A percentile compares a stretch with the other conserved stretches of the same genome.
These are phyloP conservation scores for Talaromyces borbonicus DNA, from an alignment of 495 filamentous ascomycete species.

Conservation along the genomic window DNA sequence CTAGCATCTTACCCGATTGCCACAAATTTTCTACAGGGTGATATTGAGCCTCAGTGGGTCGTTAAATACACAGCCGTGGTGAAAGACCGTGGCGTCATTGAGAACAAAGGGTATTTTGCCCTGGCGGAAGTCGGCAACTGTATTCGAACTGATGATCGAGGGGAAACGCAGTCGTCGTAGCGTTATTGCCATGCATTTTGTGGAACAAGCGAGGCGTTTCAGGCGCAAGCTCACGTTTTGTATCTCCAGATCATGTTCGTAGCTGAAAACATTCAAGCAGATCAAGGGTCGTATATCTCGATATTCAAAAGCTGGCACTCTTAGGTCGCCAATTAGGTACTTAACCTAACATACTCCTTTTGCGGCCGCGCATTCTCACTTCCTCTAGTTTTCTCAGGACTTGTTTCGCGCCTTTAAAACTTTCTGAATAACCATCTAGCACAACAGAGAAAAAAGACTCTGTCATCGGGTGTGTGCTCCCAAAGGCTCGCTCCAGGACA, in stretches of 20 bases:
- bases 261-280: too few species aligned
- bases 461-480: conserved; percentile 82
- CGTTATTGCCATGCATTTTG: conserved; percentile 1
- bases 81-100: conserved; percentile 88
- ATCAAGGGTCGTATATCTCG: too few species aligned
- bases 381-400: conserved; percentile 78
- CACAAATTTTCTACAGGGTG: conserved; percentile 50
- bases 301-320: not conserved
- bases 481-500: conserved; percentile 93
- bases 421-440: conserved; percentile 49
- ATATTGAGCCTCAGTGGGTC: conserved; percentile 85
- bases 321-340: not conserved
- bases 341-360: conserved; percentile 92
- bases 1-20: conserved; percentile 42
- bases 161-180: conserved; percentile 2
- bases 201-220: conserved; percentile 27
- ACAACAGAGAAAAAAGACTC: conserved; percentile 65
- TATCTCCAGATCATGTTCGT: too few species aligned
- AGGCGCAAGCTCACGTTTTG: too few species aligned
- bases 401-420: conserved; percentile 45
- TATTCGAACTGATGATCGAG: conserved; percentile 19
- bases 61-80: conserved; percentile 98
- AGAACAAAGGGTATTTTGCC: conserved; percentile 97
- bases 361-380: conserved; percentile 90
- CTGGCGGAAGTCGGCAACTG: conserved; percentile 55